Base-by-base conservation (phyloP, 164 flowering plant genomes). In the Magnolia sinica region DNA sequence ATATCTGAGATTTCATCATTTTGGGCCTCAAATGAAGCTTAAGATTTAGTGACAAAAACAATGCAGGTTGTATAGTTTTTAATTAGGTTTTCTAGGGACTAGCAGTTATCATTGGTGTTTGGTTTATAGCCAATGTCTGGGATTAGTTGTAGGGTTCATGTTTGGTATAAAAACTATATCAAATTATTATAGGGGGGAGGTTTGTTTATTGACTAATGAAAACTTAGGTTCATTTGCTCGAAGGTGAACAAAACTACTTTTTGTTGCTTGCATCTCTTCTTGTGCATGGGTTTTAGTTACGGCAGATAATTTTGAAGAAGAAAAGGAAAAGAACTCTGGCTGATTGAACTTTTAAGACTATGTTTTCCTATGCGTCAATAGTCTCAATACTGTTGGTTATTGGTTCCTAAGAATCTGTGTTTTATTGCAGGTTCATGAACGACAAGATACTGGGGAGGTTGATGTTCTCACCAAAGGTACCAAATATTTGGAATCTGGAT, bases 391-490 rank as follows among this genome's bases (percentile, higher is more conserved):
- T 37, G 45, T 37, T 4, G 5, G 45, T 37, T 37, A 37, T 37
- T 37, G 45, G 45, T 55, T 55, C 68, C n/a, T 24, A 8, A 65
- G 1, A 37, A 5, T 10, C 31, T 27, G 3, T 70, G 8, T 72
- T 79, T 66, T 50, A 4, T 71, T 79, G 20, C 64, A 92, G 97
- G 97, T 92, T 81, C 97, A 92, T 83, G 93, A 92, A 81, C 80
- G 81, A 27, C 75, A 80, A 74, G 87, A 85, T 76, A 88, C 87
- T 9, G 89, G 89, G 59, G 92, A 89, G 82, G 91, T 86, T 72
- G 88, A 89, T 80, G 83, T 89, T 50, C 90, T 92, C 13, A 92
- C 94, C 37, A 91, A 92, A 89, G 95, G 95, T 89, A 22, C 19
- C 4, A 71, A 71, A 50, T 18, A 7, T 73, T 5, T 23, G 9